A percentile compares a stretch with the other conserved stretches of the same genome.
phyloP scores from a whole-genome alignment of 2,329 filamentous ascomycete species.

The Aspergillus hortae region DNA sequence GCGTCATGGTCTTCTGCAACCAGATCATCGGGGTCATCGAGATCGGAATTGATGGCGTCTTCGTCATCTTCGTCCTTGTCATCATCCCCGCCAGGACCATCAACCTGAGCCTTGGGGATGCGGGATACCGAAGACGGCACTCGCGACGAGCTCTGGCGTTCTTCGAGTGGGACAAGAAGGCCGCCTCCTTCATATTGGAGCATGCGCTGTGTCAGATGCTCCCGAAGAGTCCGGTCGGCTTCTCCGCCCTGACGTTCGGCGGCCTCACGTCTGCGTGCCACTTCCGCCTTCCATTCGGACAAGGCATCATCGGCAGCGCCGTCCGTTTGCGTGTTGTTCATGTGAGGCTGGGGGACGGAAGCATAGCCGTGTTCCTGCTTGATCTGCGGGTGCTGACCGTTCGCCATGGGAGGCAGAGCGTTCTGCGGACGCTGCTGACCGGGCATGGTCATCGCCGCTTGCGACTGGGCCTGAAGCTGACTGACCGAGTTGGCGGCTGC shows the following conservation, averaged over 20 bases:
- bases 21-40: conserved; percentile 90
- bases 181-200: conserved; percentile 45
- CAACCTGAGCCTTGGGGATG: conserved; percentile 48
- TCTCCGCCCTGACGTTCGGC: conserved; percentile 32
- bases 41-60: conserved; percentile 96
- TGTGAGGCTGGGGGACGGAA: conserved; percentile 34
- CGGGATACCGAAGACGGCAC: conserved; percentile 21
- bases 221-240: conserved; percentile 39
- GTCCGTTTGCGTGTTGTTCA: conserved; percentile 66
- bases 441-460: conserved; percentile 32
- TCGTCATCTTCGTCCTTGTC: conserved; percentile 69
- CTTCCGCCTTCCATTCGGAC: conserved; percentile 51
- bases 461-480: conserved; percentile 42
- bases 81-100: conserved; percentile 51
- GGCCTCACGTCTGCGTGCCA: conserved; percentile 40
- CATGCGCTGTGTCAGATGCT: conserved; percentile 41
- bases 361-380: conserved; percentile 38
- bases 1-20: conserved; percentile 80
- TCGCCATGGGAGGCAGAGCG: conserved; percentile 30
- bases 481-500: conserved; percentile 42
- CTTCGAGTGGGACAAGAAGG: conserved; percentile 41
- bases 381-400: conserved; percentile 41
- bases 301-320: conserved; percentile 62
- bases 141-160: conserved; percentile 32
- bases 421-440: conserved; percentile 30